Evolutionary conservation across 306 rosid species (phyloP).

Genomic region (Vigna trinervia): DNA sequence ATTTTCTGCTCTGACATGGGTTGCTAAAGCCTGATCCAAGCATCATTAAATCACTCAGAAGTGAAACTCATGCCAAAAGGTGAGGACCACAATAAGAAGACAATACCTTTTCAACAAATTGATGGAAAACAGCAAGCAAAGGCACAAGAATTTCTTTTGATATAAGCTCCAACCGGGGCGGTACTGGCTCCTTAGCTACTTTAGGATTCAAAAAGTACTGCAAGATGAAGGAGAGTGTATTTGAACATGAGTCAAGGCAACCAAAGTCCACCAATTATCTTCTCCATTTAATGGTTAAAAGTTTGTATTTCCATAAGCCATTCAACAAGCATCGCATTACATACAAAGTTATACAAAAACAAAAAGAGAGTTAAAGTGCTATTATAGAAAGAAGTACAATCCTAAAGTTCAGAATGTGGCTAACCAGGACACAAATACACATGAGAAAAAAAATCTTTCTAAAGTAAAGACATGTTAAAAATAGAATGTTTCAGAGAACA

Average conservation of each 20-base stretch:
- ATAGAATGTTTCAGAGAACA: no score
- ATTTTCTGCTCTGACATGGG: constrained; percentile 42
- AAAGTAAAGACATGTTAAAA: no score
- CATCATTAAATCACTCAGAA: constrained; percentile 44
- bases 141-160: constrained; percentile 74
- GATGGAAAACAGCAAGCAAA: constrained; percentile 71
- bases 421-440: neutral
- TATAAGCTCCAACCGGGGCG: constrained; percentile 79
- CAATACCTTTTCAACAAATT: constrained; percentile 65
- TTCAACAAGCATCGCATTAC: neutral
- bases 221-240: constrained; percentile 39
- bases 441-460: neutral
- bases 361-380: neutral
- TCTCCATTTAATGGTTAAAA: neutral
- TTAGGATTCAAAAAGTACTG: constrained; percentile 90
- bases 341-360: neutral
- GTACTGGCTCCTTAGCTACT: constrained; percentile 81
- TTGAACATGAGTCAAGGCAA: constrained; percentile 16
- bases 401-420: neutral
- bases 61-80: constrained; percentile 10
- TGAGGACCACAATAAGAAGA: neutral
- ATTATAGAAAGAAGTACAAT: constrained; percentile 10
- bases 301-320: constrained; percentile 2
- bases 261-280: constrained; percentile 30
- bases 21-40: constrained; percentile 64